Evolutionary conservation across 495 filamentous ascomycete species (phyloP).

Genomic region (Penicillium roqueforti): DNA sequence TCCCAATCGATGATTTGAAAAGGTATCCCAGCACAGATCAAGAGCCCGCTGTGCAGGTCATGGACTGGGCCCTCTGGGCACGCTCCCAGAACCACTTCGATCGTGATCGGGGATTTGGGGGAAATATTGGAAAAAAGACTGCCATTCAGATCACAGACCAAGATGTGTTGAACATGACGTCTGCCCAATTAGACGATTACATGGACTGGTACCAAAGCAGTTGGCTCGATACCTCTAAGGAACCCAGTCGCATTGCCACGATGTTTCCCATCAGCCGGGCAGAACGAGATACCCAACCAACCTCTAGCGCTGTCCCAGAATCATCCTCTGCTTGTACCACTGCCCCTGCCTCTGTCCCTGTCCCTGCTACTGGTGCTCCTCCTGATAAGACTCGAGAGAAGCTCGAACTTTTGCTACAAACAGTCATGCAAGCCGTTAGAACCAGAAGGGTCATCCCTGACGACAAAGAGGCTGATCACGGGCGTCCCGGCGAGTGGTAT

Average conservation of each 20-base stretch:
- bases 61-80: slow-evolving; percentile 74
- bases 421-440: slow-evolving; percentile 36
- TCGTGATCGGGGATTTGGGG: slow-evolving; percentile 19
- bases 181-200: slow-evolving; percentile 70
- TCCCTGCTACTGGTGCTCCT: background rate
- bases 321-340: background rate
- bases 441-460: slow-evolving; percentile 27
- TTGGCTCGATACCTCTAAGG: slow-evolving; percentile 49
- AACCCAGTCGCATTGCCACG: slow-evolving; percentile 40
- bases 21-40: slow-evolving; percentile 50
- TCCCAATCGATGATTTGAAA: slow-evolving; percentile 64
- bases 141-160: slow-evolving; percentile 55
- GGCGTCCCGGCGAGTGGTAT: slow-evolving; percentile 54
- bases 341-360: background rate
- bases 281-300: slow-evolving; percentile 12
- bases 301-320: background rate
- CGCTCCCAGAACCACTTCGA: slow-evolving; percentile 45
- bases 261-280: slow-evolving; percentile 47
- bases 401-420: slow-evolving; percentile 32
- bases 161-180: slow-evolving; percentile 66
- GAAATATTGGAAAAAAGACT: slow-evolving; percentile 33
- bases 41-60: slow-evolving; percentile 57
- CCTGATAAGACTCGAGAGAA: slow-evolving; percentile 17
- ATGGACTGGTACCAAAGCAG: slow-evolving; percentile 84
- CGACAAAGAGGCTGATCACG: slow-evolving; percentile 23